Conservation (phyloP, 1,139 yeast genomes). For the Hyphopichia burtonii region DNA sequence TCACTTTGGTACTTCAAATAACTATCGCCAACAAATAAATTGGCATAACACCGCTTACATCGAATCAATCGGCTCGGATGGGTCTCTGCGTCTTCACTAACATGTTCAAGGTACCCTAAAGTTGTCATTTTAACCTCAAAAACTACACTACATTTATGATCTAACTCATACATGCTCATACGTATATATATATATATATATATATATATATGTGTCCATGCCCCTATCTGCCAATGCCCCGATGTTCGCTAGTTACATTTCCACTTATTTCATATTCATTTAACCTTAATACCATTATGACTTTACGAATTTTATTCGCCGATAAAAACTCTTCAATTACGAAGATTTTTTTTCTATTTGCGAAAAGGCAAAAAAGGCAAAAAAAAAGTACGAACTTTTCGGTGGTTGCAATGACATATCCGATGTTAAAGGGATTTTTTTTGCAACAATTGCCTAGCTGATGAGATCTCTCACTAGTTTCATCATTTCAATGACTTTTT, state of each 20-base stretch:
- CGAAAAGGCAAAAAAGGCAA: background rate
- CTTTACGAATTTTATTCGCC: background rate
- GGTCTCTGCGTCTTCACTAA: background rate
- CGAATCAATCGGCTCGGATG: background rate
- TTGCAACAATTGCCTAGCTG: background rate
- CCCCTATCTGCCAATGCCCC: no score
- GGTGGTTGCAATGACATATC: background rate
- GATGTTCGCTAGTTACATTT: no score
- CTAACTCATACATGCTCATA: no score
- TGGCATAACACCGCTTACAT: background rate
- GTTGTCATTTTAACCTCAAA: background rate
- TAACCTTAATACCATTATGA: background rate
- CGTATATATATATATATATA: no score
- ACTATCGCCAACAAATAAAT: background rate
- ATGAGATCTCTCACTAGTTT: slow-evolving; percentile 8
- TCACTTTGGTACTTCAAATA: background rate
- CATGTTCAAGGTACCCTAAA: background rate
- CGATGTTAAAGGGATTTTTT: background rate
- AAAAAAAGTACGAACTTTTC: background rate
- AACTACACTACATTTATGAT: background rate
- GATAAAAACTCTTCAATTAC: background rate
- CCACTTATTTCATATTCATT: no score
- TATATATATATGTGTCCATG: no score
- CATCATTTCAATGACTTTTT: slow-evolving; percentile 50
- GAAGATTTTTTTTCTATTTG: background rate